Percentiles rank a stretch among this genome's conserved stretches.
Evolutionary conservation across 495 filamentous ascomycete genomes (phyloP).

Genomic region (Daldinia concentrica): DNA sequence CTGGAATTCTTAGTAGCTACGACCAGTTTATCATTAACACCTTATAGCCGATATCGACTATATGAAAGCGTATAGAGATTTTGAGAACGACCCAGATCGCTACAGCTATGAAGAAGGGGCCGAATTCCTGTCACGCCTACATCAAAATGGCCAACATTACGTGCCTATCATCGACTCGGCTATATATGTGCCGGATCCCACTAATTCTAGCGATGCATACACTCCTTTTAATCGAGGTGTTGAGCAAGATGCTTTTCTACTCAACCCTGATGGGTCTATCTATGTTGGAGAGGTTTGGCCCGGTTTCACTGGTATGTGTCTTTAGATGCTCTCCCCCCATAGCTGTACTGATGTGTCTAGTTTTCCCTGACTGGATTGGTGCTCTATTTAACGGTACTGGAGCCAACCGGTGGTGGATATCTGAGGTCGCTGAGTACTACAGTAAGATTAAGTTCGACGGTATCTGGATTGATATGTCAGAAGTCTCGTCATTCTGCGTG

Average conservation of each 20-base stretch:
- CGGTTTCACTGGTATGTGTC: slow-evolving; percentile 67
- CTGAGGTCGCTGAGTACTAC: slow-evolving; percentile 70
- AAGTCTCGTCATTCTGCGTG: slow-evolving; percentile 82
- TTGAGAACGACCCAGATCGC: slow-evolving; percentile 75
- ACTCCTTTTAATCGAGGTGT: slow-evolving; percentile 73
- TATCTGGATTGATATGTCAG: slow-evolving; percentile 91
- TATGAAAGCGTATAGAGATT: slow-evolving; percentile 74
- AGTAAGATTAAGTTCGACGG: slow-evolving; percentile 77
- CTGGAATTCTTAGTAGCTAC: neutral
- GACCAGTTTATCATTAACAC: slow-evolving; percentile 53
- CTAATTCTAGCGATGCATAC: slow-evolving; percentile 76
- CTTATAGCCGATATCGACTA: slow-evolving; percentile 84
- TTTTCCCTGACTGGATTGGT: slow-evolving; percentile 64
- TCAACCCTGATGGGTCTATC: slow-evolving; percentile 71
- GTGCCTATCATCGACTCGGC: slow-evolving; percentile 88
- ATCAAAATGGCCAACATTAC: slow-evolving; percentile 74
- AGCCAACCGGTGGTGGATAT: slow-evolving; percentile 73
- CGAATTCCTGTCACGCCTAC: slow-evolving; percentile 71
- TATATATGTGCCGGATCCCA: slow-evolving; percentile 78
- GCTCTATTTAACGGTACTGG: slow-evolving; percentile 68
- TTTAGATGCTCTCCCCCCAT: slow-evolving; percentile 49
- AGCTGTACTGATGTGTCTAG: slow-evolving; percentile 53
- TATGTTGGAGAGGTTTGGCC: slow-evolving; percentile 89
- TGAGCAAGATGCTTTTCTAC: slow-evolving; percentile 71
- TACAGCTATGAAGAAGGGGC: slow-evolving; percentile 72